Evolutionary conservation across 1,284 basidiomycete genomes (phyloP), one percentile per base, ranked within the genome.

Genomic region (Rhizoctonia solani): DNA sequence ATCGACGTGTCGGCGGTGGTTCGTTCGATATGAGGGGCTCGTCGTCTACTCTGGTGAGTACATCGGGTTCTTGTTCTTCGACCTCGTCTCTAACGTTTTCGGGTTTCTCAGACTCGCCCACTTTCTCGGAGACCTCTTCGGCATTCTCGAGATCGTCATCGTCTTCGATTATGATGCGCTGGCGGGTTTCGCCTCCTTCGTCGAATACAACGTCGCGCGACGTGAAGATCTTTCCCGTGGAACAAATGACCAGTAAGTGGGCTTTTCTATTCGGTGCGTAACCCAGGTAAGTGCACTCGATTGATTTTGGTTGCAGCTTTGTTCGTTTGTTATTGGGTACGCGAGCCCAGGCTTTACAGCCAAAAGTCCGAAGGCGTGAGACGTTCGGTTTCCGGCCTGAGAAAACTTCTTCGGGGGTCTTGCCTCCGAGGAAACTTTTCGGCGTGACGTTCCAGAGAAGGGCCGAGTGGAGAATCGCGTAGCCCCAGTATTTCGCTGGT

Each of bases 161-260:
- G n/a, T n/a, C n/a, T n/a, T n/a, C n/a, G n/a, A n/a, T n/a, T n/a
- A n/a, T n/a, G n/a, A n/a, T n/a, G n/a, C n/a, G n/a, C n/a, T n/a
- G n/a, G n/a, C n/a, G n/a, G n/a, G n/a, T n/a, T n/a, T n/a, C n/a
- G n/a, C n/a, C n/a, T n/a, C n/a, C 30, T 34, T 69, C 68, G 37
- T 61, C 19, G 34, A 69, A 69, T 9, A 56, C 32, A 16, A 69
- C 69, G 42, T 69, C 58, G 25, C 59, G 55, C 3, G 52, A 54
- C 1, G 23, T 13, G 5, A 61, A n/a, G 16, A 69, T 46, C 32
- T 54, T 50, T 14, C 23, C 30, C 4, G 59, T 50, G 8, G 32
- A 39, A 1, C 30, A 29, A 21, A 61, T 50, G 16, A 39, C 42
- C 5, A 69, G 29, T 4, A 34, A 13, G 19, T 52, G 63, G 1